Conservation (phyloP, 1,284 basidiomycete genomes). For the Heterobasidion parviporum region DNA sequence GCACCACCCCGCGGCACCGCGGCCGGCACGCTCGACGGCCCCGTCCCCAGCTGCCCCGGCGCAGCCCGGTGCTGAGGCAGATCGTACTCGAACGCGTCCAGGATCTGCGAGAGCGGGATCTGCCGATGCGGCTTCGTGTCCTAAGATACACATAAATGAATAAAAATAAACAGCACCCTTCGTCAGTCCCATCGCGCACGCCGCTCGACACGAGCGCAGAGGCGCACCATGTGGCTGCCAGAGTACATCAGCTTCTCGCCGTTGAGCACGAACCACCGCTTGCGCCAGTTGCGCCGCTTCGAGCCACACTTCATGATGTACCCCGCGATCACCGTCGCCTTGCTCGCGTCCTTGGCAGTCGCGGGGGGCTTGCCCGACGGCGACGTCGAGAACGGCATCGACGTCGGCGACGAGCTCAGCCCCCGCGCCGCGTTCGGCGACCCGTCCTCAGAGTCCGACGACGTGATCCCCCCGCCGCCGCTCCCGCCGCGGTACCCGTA, state of each 20-base stretch:
- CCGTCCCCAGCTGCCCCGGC: neutral
- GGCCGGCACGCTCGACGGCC: conserved; percentile 9
- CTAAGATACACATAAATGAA: conserved; percentile 30
- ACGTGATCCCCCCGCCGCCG: conserved; percentile 37
- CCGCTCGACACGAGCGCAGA: conserved; percentile 11
- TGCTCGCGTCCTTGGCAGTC: conserved; percentile 36
- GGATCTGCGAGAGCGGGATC: conserved; percentile 78
- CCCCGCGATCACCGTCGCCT: conserved; percentile 65
- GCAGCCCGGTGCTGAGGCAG: conserved; percentile 29
- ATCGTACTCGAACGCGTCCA: conserved; percentile 90
- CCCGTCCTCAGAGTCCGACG: conserved; percentile 71
- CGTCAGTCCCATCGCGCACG: neutral
- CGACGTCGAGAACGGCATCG: conserved; percentile 18
- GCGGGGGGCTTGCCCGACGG: conserved; percentile 23
- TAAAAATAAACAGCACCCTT: neutral
- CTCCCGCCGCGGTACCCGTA: conserved; percentile 9
- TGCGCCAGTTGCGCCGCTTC: conserved; percentile 91
- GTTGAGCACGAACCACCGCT: conserved; percentile 86
- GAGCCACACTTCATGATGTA: conserved; percentile 97
- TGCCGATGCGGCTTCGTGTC: conserved; percentile 83
- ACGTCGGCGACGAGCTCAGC: conserved; percentile 10
- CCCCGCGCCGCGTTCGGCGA: conserved; percentile 24
- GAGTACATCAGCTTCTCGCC: conserved; percentile 78
- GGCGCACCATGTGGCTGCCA: conserved; percentile 80
- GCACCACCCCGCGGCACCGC: conserved; percentile 23